Evolutionary conservation across 192 early-diverging fungal genomes (phyloP).

Genomic region (Coemansia asiatica): DNA sequence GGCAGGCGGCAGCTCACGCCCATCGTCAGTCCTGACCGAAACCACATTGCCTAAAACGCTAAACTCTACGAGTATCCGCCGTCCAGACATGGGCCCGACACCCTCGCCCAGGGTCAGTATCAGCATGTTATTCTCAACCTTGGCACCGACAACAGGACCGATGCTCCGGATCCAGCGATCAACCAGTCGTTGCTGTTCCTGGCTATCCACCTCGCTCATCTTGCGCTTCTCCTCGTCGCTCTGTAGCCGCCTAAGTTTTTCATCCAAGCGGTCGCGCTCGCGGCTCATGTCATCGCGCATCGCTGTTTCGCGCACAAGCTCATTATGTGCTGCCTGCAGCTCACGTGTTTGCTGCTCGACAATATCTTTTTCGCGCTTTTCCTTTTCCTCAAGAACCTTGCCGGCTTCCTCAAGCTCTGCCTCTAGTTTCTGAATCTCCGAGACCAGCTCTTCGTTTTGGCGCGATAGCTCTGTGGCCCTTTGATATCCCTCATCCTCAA

Average conservation of each 20-base stretch:
- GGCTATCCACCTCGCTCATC: constrained; percentile 43
- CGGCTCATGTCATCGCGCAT: constrained; percentile 44
- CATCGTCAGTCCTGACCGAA: constrained; percentile 40
- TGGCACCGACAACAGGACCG: constrained; percentile 44
- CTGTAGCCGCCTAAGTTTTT: constrained; percentile 37
- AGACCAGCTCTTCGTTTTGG: constrained; percentile 34
- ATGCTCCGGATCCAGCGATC: constrained; percentile 48
- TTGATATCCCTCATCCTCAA: constrained; percentile 34
- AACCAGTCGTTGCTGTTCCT: constrained; percentile 48
- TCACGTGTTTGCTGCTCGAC: constrained; percentile 54
- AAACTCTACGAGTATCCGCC: constrained; percentile 48
- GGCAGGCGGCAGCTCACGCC: constrained; percentile 41
- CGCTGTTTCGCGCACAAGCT: constrained; percentile 44
- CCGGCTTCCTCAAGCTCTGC: constrained; percentile 33
- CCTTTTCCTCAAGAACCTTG: constrained; percentile 38
- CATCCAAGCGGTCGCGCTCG: constrained; percentile 39
- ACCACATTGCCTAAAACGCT: constrained; percentile 38
- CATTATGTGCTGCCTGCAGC: constrained; percentile 50
- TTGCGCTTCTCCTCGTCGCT: constrained; percentile 50
- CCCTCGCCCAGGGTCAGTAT: constrained; percentile 49
- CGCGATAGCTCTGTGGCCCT: constrained; percentile 17
- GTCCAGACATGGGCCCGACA: constrained; percentile 43
- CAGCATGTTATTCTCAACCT: constrained; percentile 49
- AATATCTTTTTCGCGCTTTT: constrained; percentile 32
- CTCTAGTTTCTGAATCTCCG: constrained; percentile 28